These are phyloP conservation scores for Fusarium caatingaense DNA, from an alignment of 2,329 filamentous ascomycete species.

Conservation along the genomic window DNA sequence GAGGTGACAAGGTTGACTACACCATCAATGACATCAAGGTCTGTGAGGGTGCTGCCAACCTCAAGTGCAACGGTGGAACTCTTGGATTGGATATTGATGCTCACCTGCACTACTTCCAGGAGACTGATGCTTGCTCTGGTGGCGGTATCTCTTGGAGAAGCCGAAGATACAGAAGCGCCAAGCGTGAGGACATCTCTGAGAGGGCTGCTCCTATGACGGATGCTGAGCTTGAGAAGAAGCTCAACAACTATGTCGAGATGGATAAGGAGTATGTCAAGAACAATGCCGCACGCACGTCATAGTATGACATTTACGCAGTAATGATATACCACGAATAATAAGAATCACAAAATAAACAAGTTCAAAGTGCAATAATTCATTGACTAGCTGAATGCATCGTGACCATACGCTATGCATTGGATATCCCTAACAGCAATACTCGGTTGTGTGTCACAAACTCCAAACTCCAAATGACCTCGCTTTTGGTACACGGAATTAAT, in stretches of 20 bases:
- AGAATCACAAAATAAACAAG: background rate
- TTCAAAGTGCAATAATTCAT: background rate
- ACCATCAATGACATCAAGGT: slow-evolving; percentile 55
- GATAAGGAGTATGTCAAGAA: slow-evolving; percentile 50
- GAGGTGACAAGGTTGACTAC: slow-evolving; percentile 51
- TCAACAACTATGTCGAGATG: slow-evolving; percentile 52
- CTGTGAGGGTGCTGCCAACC: slow-evolving; percentile 62
- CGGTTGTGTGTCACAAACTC: slow-evolving; percentile 1
- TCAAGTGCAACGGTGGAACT: slow-evolving; percentile 63
- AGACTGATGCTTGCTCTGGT: slow-evolving; percentile 55
- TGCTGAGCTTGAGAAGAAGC: slow-evolving; percentile 53
- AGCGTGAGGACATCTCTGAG: slow-evolving; percentile 4
- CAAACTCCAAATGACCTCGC: slow-evolving; percentile 11
- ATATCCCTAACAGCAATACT: background rate
- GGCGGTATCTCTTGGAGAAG: slow-evolving; percentile 44
- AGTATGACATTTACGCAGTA: background rate
- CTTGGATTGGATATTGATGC: slow-evolving; percentile 57
- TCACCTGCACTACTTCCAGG: slow-evolving; percentile 63
- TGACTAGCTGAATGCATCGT: slow-evolving; percentile 9
- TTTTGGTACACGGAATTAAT: slow-evolving; percentile 18
- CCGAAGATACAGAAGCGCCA: slow-evolving; percentile 21
- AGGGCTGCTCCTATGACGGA: slow-evolving; percentile 43
- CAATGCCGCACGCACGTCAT: slow-evolving; percentile 24
- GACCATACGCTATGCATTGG: slow-evolving; percentile 14
- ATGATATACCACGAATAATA: slow-evolving; percentile 1